Conservation (phyloP, 768 basidiomycete species). For the Paxillus rubicundulus region DNA sequence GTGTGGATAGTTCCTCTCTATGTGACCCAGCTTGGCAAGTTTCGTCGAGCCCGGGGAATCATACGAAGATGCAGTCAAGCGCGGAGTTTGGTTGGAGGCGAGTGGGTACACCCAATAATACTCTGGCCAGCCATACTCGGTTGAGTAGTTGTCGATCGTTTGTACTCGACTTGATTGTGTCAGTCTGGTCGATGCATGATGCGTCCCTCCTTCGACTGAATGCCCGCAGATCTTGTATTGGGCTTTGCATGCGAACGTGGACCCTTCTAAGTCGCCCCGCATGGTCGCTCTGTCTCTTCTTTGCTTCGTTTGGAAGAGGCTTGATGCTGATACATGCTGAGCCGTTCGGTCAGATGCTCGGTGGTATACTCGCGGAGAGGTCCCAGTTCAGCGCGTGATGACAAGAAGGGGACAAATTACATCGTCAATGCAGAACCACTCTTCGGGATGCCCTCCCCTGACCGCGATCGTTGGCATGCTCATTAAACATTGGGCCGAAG, state of each 20-base stretch:
- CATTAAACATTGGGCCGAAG: slow-evolving; percentile 77
- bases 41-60: slow-evolving; percentile 95
- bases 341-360: slow-evolving; percentile 64
- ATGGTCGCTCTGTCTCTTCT: slow-evolving; percentile 42
- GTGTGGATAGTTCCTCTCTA: slow-evolving; percentile 59
- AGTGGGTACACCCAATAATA: slow-evolving; percentile 85
- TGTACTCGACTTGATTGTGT: neutral
- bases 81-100: slow-evolving; percentile 96
- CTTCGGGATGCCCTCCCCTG: slow-evolving; percentile 72
- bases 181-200: neutral
- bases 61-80: slow-evolving; percentile 87
- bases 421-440: slow-evolving; percentile 41
- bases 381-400: slow-evolving; percentile 39
- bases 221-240: slow-evolving; percentile 86
- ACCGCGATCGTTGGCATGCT: slow-evolving; percentile 85
- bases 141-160: slow-evolving; percentile 41
- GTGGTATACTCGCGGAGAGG: slow-evolving; percentile 81
- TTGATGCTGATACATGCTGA: slow-evolving; percentile 1
- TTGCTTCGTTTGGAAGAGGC: neutral
- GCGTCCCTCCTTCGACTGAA: no score
- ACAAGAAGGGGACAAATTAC: slow-evolving; percentile 21
- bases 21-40: slow-evolving; percentile 87
- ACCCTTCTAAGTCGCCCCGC: slow-evolving; percentile 69
- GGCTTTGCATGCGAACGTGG: slow-evolving; percentile 81
- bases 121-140: slow-evolving; percentile 70